Base-by-base conservation (phyloP, 2,329 filamentous ascomycete species). In the Grosmannia serpens region DNA sequence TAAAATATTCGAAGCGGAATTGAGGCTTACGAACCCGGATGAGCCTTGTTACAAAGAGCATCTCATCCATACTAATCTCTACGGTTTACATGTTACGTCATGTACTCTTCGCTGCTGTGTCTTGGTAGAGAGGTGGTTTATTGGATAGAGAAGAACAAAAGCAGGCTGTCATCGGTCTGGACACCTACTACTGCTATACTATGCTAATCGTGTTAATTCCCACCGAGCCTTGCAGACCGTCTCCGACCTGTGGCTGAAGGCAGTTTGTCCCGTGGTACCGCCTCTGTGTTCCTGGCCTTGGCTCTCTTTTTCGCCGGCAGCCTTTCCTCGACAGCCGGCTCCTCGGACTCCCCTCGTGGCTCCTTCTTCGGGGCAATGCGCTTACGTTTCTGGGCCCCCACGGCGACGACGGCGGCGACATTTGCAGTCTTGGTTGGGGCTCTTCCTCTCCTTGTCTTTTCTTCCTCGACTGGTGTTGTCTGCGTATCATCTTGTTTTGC, bases 351-450 rank as follows among this genome's bases (percentile, higher is more conserved):
- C 8, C n/a, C 41, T 22, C 1, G 41, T 17, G 7, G 2, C 13
- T 61, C 59, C 11, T 51, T 50, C 11, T 59, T 57, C 0, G 29
- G 38, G 2, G 11, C 38, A 10, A 44, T 49, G n/a, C 59, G 59
- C 51, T 56, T 63, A 35, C 59, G 46, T 24, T 57, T 62, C 54
- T 47, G 65, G 44, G 46, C 27, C 4, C 31, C 27, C n/a, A 10
- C 22, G 2, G 33, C n/a, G 13, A 31, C 22, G 15, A 38, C 8
- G 13, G 29, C 38, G 7, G 27, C 20, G 8, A 17, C 17, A 17
- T 15, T 41, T 41, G 13, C 38, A 20, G 17, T 20, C 20, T 41
- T 41, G 17, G 38, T 5, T 17, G 20, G 20, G 41, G 20, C 3
- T 5, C 8, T 9, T n/a, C n/a, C 41, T 44, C n/a, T 44, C 41